Base-by-base conservation (phyloP, 345 rosid species). In the Garcia nutans region DNA sequence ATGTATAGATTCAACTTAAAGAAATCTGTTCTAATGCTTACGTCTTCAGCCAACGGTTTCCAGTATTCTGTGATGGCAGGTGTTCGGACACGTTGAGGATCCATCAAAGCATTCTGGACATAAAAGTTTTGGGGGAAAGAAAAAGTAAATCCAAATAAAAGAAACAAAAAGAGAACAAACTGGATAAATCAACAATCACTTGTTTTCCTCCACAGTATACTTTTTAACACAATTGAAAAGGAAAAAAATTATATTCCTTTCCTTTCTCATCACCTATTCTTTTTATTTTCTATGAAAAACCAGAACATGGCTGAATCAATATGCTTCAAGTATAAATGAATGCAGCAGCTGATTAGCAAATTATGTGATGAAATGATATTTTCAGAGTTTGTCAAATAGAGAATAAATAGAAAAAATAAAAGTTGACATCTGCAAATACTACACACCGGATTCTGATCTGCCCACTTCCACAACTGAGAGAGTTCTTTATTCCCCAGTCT, bases 401-500 rank as follows among this genome's bases (percentile, higher is more conserved):
- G 44, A 50, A 12, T 44, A 49, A 61, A 67, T 10, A 1, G 6
- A 33, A 31, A 49, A 49, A 47, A 50, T 56, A 61, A 44, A 58
- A 13, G 10, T 33, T 56, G 24, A 11, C 33, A 72, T 26, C 74
- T 64, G 63, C 24, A 72, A 26, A 70, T 55, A 60, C 42, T 52
- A 73, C 84, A 77, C 71, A 93, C 97, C 70, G 88, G 95, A 88
- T 96, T 96, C 79, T 89, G 97, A 75, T 96, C 99, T 9, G 98
- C 90, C 99, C 97, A 96, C 81, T 93, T 92, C 99, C 99, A 96
- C 72, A 96, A 82, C 76, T 93, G 99, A 23, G 99, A 93, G 81
- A 96, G 93, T 85, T 96, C 99, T 86, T 88, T 96, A 74, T 96
- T 96, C 44, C 99, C 98, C 65, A 96, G 65, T 77, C 98, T 92